Percentiles rank a stretch among this genome's conserved stretches.
Evolutionary conservation across 177 flowering plant species (phyloP).

Genomic region (Vitis hybrid): DNA sequence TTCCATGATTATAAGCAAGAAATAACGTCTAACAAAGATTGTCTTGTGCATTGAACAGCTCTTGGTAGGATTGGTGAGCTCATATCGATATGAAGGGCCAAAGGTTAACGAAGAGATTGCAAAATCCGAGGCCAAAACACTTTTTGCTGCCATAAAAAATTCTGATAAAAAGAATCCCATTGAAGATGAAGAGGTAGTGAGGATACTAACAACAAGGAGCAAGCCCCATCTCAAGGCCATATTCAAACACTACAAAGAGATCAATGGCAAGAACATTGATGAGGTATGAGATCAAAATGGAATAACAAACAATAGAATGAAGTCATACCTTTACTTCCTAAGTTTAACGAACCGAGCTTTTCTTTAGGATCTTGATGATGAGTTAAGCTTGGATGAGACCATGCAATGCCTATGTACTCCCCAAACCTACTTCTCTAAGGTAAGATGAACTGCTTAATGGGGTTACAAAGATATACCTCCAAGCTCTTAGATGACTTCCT

Average conservation of each 20-base stretch:
- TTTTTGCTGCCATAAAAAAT: conserved; percentile 44
- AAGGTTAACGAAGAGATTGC: conserved; percentile 47
- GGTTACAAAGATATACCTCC: too few species aligned
- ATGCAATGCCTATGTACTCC: conserved; percentile 60
- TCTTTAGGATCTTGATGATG: conserved; percentile 48
- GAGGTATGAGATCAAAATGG: conserved; percentile 34
- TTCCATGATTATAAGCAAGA: too few species aligned
- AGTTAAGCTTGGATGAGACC: conserved; percentile 32
- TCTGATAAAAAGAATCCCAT: conserved; percentile 22
- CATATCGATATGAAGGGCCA: conserved; percentile 73
- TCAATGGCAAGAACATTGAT: conserved; percentile 31
- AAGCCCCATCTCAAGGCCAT: conserved; percentile 56
- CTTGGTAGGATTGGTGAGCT: conserved; percentile 68
- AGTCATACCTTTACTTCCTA: neutral
- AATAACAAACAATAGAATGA: too few species aligned
- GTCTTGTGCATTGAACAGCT: conserved; percentile 40
- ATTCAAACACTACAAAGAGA: conserved; percentile 41
- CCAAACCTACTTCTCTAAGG: conserved; percentile 57
- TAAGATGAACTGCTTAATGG: conserved; percentile 14
- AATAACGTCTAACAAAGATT: too few species aligned
- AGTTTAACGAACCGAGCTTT: neutral
- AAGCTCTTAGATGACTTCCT: neutral
- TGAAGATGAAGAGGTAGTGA: conserved; percentile 60
- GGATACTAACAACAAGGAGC: conserved; percentile 81
- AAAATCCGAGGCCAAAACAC: conserved; percentile 63